Evolutionary conservation across 2,329 filamentous ascomycete species (phyloP).

Genomic region (Fusarium secorum): DNA sequence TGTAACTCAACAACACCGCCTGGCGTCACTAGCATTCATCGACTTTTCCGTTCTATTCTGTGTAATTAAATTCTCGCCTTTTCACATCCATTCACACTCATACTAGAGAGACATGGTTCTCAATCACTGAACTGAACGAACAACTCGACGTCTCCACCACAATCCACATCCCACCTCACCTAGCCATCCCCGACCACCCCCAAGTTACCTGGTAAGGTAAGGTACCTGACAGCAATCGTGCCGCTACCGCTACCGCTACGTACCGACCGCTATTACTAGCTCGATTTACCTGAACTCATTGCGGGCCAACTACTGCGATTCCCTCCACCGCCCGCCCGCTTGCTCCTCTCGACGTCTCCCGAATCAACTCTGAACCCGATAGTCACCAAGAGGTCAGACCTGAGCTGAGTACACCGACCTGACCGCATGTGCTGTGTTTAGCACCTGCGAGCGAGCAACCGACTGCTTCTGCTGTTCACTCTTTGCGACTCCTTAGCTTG

Average conservation of each 20-base stretch:
- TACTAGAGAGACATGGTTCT: constrained; percentile 33
- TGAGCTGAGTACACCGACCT: constrained; percentile 32
- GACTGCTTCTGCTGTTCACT: constrained; percentile 28
- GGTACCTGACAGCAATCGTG: constrained; percentile 25
- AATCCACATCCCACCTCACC: constrained; percentile 19
- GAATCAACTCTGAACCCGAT: constrained; percentile 32
- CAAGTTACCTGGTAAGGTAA: constrained; percentile 11
- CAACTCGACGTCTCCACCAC: constrained; percentile 31
- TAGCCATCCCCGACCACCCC: constrained; percentile 14
- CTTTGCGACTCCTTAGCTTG: constrained; percentile 8
- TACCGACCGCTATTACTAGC: constrained; percentile 30
- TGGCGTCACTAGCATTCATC: not conserved
- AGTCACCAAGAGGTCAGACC: constrained; percentile 28
- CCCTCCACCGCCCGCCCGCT: constrained; percentile 40
- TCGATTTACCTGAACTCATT: constrained; percentile 27
- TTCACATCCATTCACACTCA: not conserved
- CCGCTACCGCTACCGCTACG: constrained; percentile 27
- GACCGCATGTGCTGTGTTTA: constrained; percentile 23
- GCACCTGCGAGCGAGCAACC: constrained; percentile 24
- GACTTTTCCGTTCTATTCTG: not conserved
- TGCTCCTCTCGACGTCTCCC: constrained; percentile 38
- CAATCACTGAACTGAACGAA: constrained; percentile 30
- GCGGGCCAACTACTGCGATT: constrained; percentile 30
- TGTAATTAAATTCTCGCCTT: not conserved
- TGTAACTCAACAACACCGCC: not conserved